Evolutionary conservation across 202 grass and related monocot species (phyloP), one percentile per base, ranked within the genome.

Genomic region (Alloteropsis angusta): DNA sequence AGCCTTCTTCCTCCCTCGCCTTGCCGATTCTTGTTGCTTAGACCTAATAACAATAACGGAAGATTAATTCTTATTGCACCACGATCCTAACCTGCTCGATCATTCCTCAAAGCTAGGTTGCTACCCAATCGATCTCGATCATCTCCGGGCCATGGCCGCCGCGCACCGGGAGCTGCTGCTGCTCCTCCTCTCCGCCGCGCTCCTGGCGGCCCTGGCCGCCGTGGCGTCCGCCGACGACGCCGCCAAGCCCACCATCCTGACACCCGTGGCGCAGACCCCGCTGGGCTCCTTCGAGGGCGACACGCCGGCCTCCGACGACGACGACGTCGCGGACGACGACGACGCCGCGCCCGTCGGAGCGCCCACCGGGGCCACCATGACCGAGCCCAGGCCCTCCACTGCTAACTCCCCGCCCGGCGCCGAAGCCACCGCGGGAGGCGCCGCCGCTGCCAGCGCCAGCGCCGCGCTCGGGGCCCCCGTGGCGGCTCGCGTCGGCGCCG

Each of bases 161-260:
- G 56, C 57, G 0, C 82, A 80, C 71, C 70, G 77, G 63, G 60
- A 76, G 47, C 71, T 80, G 34, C 64, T 63, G 11, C 84, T 88
- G 0, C 69, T 87, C 2, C 23, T 79, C 41, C 74, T 76, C 41
- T 39, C 53, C 67, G 74, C 80, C 18, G 80, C 52, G 49, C 35
- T 84, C 36, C 9, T 88, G 14, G 68, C 61, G 11, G 81, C 55
- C 7, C 6, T 71, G 10, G n/a, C 58, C 6, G 7, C 75, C 46
- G 46, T 57, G 32, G 85, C 52, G 11, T 50, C 30, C 30, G 86
- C 77, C 12, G 76, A 84, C 2, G 86, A 74, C 0, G 58, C n/a
- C n/a, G n/a, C 76, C 37, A 88, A 84, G 81, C 86, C 86, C 17
- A 76, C 68, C 56, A 84, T 84, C 86, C 86, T 88, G 16, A 84